Base-by-base conservation (phyloP, 805 yeast species). In the Pichia ethanolica region DNA sequence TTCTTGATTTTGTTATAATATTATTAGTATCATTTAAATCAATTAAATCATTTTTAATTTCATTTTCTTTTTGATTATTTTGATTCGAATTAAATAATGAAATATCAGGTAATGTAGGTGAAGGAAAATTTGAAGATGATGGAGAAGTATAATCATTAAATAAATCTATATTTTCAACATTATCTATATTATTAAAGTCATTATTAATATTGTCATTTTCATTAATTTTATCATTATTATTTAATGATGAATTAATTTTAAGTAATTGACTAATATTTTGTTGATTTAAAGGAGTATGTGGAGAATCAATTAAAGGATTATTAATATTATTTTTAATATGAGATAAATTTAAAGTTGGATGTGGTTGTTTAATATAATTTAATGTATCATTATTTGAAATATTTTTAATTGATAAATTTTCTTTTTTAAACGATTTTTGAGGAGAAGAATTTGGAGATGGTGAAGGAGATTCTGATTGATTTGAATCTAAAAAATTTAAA, bases 61-160 rank as follows among this genome's bases (percentile, higher is more conserved):
- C 32, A 30, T 30, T 30, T 30, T 30, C 32, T 20, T 20, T 20
- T 20, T 20, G 2, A 20, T 2, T 20, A 20, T 20, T 20, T 20
- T 44, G 28, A 13, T 13, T 28, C 4, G 36, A 4, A 14, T 26
- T 26, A 20, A 14, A 30, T 14, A 39, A 32, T 38, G 45, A 28
- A 14, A 40, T 11, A 12, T 20, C 12, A 11, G 55, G 52, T 30
- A 52, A 34, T 4, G 47, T 40, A 6, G 54, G 54, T n/a, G 54
- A 51, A 13, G 54, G 54, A 35, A 51, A 45, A 42, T 36, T 44
- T 5, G 53, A 50, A n/a, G 40, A 43, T 3, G 53, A 39, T 25
- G 47, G 48, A 7, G 50, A 44, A 5, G 40, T 39, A 5, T 27
- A 32, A 20, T 20, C 20, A 20, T 20, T 20, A 3, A 20, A 20